Evolutionary conservation across 2,329 filamentous ascomycete genomes (phyloP), one percentile per base, ranked within the genome.

Genomic region (Ceratocystis harringtonii): DNA sequence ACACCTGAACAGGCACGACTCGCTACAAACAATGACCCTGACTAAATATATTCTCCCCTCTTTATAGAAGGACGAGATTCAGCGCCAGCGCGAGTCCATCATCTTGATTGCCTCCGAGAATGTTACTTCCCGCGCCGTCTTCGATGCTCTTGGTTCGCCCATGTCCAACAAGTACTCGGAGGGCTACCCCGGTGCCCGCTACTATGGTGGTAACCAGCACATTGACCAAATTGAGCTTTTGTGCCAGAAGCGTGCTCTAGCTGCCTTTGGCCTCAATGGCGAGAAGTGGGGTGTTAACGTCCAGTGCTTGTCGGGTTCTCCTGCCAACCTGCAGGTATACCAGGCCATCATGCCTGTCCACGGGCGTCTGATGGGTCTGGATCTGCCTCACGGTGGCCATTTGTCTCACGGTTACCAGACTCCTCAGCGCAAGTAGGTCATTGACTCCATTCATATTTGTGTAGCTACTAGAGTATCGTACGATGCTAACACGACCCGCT

Each of bases 81-180:
- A 96, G 84, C 90, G 94, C 75, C 94, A 99, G 82, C 87, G 90
- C 77, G 92, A 99, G 83, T 97, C 92, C 72, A 95, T 99, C 78
- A 90, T 97, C 74, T 87, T 99, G 75, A 99, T 99, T 73, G 92
- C 94, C 74, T 97, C 94, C 66, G 94, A 99, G 82, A 99, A 99
- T 82, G 92, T 99, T 79, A 99, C 94, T 67, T 99, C 94, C 69
- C 91, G 92, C 72, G 92, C 94, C 73, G 94, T 99, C 73, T 96
- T 96, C 80, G 92, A 99, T 80, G 94, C 94, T 68, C 86, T 99
- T 70, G 94, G 94, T 73, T 92, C 87, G 67, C 88, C 89, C 76
- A 95, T 94, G 89, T 90, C 89, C 78, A 96, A 99, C 85, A 99
- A 99, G 82, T 99, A 99, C 84, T 96, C 91, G 19, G 94, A 99